These are phyloP conservation scores for Knoxia roxburghii DNA, from an alignment of 257 asterid genomes.

Conservation along the genomic window DNA sequence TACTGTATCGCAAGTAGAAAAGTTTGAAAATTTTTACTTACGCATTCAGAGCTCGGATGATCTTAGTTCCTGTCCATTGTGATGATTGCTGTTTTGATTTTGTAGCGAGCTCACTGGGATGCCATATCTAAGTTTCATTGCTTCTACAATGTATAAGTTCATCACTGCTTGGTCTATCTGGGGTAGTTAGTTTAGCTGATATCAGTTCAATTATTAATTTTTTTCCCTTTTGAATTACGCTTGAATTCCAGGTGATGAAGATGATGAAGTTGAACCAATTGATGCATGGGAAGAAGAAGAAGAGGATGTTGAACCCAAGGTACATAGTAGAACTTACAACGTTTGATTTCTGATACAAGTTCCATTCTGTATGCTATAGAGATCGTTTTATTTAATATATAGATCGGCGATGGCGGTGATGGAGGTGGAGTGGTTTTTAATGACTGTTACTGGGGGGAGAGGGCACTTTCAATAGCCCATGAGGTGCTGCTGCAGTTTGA, in stretches of 20 bases:
- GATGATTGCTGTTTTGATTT: not conserved
- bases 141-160: not conserved
- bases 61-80: not conserved
- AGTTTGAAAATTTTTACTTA: not conserved
- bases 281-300: conserved; percentile 95
- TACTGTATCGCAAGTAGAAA: too few species aligned
- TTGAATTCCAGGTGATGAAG: conserved; percentile 34
- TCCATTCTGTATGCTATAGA: not conserved
- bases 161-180: not conserved
- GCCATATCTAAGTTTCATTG: too few species aligned
- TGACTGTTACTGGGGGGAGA: conserved; percentile 79
- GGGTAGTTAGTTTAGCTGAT: not conserved
- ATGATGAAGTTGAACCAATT: conserved; percentile 69
- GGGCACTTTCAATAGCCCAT: conserved; percentile 50
- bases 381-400: not conserved
- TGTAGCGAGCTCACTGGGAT: too few species aligned
- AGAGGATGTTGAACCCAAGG: conserved; percentile 79
- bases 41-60: not conserved
- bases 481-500: conserved; percentile 51
- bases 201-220: not conserved
- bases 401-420: conserved; percentile 93
- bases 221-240: not conserved
- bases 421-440: conserved; percentile 84
- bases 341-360: conserved; percentile 1
- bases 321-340: conserved; percentile 7